Evolutionary conservation across 2,329 filamentous ascomycete genomes (phyloP), one percentile per base, ranked within the genome.

Genomic region (Colletotrichum magnum): DNA sequence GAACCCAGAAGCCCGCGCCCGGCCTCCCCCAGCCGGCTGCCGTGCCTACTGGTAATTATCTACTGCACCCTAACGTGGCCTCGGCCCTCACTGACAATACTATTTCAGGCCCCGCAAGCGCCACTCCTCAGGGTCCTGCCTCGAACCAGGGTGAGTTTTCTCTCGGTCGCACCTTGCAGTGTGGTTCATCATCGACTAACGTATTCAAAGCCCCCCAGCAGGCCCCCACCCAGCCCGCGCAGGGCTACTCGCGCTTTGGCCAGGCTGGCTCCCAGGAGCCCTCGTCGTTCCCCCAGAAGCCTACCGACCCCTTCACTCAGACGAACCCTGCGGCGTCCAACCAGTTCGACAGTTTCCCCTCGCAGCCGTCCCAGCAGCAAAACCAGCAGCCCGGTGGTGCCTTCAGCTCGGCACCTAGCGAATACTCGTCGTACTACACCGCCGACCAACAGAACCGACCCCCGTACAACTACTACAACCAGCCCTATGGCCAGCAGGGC

Each of bases 371-470:
- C 7, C 85, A 84, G 69, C 86, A 88, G 41, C 85, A 86, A 72
- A 82, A 79, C 51, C 87, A 87, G 64, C 88, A 89, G 74, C 87
- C 88, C 71, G 89, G 87, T 75, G 91, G 87, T 57, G 88, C 88
- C 39, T 92, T 92, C 81, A 93, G 90, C 74, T 93, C 93, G 61
- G 92, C 91, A 21, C 91, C 92, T 15, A 89, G 86, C 79, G 94
- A 97, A 73, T 97, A 94, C 81, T 92, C 93, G 21, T 91, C 92
- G 6, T 97, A 97, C 83, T 97, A 97, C 80, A 93, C 92, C 4
- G 88, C 92, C 43, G 94, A 94, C 72, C 90, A 86, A 73, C 90
- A 89, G 74, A 86, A 89, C 73, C 92, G 93, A 73, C 91, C 91
- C 77, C 87, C 90, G 1, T 97, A 96, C 84, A 90, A 90, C 78